Conservation (phyloP, 2,329 filamentous ascomycete genomes). For the Dendrostoma leiphaemia region DNA sequence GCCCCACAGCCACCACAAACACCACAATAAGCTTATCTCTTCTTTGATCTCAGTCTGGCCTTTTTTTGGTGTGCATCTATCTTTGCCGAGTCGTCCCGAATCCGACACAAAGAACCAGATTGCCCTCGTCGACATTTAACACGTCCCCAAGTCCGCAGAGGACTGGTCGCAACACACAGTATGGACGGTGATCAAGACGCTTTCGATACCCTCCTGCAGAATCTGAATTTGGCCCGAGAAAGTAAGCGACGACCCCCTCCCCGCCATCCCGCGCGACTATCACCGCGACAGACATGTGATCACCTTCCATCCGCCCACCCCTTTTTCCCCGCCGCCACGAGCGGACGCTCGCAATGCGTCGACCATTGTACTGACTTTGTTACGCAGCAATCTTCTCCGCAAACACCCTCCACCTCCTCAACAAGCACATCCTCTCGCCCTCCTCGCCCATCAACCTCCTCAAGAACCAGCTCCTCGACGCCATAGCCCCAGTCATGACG, state of each 20-base stretch:
- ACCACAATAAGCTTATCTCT: background rate
- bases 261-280: background rate
- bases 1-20: background rate
- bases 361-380: background rate
- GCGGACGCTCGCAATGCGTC: background rate
- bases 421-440: slow-evolving; percentile 47
- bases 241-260: background rate
- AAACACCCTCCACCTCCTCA: slow-evolving; percentile 42
- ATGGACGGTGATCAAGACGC: slow-evolving; percentile 15
- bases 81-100: background rate
- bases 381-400: slow-evolving; percentile 33
- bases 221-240: slow-evolving; percentile 14
- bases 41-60: background rate
- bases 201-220: slow-evolving; percentile 13
- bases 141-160: background rate
- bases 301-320: background rate
- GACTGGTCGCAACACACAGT: background rate
- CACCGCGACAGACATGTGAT: background rate
- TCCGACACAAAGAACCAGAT: background rate
- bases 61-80: background rate
- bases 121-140: background rate
- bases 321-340: background rate
- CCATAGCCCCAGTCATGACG: slow-evolving; percentile 39
- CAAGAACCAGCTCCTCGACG: slow-evolving; percentile 33
- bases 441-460: slow-evolving; percentile 43